phyloP scores from a whole-genome alignment of 202 grass and related monocot species.

The Carex arenaria region DNA sequence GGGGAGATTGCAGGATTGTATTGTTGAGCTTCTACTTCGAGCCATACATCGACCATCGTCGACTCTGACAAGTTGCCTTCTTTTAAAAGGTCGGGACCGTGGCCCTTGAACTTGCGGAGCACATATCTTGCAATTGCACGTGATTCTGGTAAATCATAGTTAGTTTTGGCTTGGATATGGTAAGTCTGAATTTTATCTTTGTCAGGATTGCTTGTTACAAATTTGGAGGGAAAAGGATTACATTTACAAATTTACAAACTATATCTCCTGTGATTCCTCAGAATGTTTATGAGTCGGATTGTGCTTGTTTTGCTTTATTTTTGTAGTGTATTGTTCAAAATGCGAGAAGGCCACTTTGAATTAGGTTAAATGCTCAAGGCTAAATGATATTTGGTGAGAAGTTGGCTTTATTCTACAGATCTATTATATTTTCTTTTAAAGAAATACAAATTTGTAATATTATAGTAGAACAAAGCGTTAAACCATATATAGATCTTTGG shows the following conservation, averaged over 20 bases:
- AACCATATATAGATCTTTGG: too few species aligned
- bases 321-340: neutral
- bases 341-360: neutral
- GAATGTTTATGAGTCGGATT: neutral
- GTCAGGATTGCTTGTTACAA: neutral
- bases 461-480: neutral
- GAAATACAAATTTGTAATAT: too few species aligned
- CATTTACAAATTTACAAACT: neutral
- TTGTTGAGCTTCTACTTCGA: conserved; percentile 58
- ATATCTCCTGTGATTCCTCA: neutral
- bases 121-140: conserved; percentile 45
- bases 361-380: neutral
- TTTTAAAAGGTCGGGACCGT: conserved; percentile 23
- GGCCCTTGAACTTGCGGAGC: conserved; percentile 45
- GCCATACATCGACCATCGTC: conserved; percentile 47
- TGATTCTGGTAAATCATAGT: conserved; percentile 32
- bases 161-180: neutral
- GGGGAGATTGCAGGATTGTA: neutral
- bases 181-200: neutral
- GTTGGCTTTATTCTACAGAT: neutral
- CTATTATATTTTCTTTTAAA: too few species aligned
- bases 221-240: neutral
- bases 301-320: neutral
- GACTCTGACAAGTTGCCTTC: conserved; percentile 23
- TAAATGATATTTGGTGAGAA: neutral